Base-by-base conservation (phyloP, 164 flowering plant genomes). In the Piper longum region DNA sequence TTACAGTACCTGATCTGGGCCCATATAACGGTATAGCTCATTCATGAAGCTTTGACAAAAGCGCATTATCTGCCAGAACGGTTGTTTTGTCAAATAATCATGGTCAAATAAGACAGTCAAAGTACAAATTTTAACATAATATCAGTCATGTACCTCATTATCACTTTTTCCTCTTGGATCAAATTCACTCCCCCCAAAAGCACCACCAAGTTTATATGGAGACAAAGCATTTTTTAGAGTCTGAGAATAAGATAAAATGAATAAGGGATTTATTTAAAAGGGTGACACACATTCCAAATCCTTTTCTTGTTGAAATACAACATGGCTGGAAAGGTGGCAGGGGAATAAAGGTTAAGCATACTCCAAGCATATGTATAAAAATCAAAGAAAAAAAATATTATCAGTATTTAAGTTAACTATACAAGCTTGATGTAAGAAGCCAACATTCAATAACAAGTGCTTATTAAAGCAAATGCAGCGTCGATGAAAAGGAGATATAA, bases 31-130 rank as follows among this genome's bases (percentile, higher is more conserved):
- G 71, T 84, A 87, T 64, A 95, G 64, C 79, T 91, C 99, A 75
- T 79, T 84, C 93, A 95, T 88, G 67, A 82, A 95, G 80, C 99
- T 95, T 76, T 95, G 99, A 73, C 99, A 95, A 79, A 95, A 95
- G 56, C 85, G 86, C 99, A 95, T 95, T 43, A 88, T 75, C 99
- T 95, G 83, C 68, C 67, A 78, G 67, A 54, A 56, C 16, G 60
- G 54, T 43, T 44, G 17, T n/a, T 60, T 57, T 18, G 36, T 18
- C 18, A 57, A 48, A 48, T 48, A 48, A 2, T 48, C 9, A 9
- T 12, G 60, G 16, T 4, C 60, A 9, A 7, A 16, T 14, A 57
- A 13, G 60, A 26, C 41, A 3, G 3, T 8, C 16, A 57, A 26
- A 57, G 5, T 8, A 36, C 3, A 17, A 13, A 4, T 36, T n/a